These are phyloP conservation scores for Lophium mytilinum DNA, from an alignment of 495 filamentous ascomycete species.

Conservation along the genomic window DNA sequence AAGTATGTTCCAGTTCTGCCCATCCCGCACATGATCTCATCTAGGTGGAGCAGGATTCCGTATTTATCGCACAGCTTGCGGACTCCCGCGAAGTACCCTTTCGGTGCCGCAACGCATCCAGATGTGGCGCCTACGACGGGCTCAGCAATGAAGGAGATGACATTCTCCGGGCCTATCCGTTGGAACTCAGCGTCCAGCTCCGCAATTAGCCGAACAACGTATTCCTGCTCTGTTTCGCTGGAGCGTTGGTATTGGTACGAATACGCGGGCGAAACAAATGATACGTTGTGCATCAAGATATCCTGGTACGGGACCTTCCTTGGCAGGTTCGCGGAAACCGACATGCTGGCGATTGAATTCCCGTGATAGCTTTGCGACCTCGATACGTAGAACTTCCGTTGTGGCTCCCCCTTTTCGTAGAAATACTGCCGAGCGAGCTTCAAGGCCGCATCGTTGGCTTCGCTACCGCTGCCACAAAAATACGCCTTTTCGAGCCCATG, in stretches of 20 bases:
- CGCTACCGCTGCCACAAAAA: conserved; percentile 33
- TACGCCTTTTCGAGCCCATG: conserved; percentile 39
- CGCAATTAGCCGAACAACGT: conserved; percentile 46
- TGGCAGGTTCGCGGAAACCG: conserved; percentile 53
- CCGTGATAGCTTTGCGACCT: conserved; percentile 69
- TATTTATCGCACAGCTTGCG: conserved; percentile 36
- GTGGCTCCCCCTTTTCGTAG: conserved; percentile 44
- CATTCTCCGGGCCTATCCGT: conserved; percentile 57
- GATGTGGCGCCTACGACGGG: conserved; percentile 48
- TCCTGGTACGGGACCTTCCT: conserved; percentile 60
- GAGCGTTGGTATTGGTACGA: conserved; percentile 41
- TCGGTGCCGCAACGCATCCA: conserved; percentile 37
- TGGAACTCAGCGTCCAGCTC: conserved; percentile 70
- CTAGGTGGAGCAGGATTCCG: conserved; percentile 37
- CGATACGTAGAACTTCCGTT: conserved; percentile 54
- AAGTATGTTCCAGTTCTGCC: conserved; percentile 36
- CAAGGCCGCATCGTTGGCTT: conserved; percentile 62
- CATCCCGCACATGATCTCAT: conserved; percentile 42
- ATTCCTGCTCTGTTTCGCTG: conserved; percentile 31
- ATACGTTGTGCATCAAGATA: conserved; percentile 52
- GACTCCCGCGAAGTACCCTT: conserved; percentile 36
- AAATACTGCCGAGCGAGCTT: conserved; percentile 61
- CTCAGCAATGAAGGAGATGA: conserved; percentile 70
- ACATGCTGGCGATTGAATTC: conserved; percentile 59
- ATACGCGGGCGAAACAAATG: conserved; percentile 60